Evolutionary conservation across 1,284 basidiomycete genomes (phyloP).

Genomic region (Trametes hirsuta): DNA sequence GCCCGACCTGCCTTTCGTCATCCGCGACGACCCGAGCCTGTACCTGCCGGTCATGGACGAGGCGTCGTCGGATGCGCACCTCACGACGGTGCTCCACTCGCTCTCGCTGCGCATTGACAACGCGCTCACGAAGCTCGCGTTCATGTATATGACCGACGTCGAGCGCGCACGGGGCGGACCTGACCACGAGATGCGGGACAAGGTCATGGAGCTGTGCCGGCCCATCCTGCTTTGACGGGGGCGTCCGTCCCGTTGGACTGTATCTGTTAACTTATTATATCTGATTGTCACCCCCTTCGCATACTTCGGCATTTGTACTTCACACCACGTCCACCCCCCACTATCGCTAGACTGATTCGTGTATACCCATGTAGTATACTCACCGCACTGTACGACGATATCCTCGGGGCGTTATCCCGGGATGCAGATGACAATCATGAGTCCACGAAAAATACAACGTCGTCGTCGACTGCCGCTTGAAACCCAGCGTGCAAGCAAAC

Average conservation of each 20-base stretch:
- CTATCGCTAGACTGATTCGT: constrained; percentile 15
- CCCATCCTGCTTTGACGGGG: constrained; percentile 5
- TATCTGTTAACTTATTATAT: constrained; percentile 22
- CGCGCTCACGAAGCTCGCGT: constrained; percentile 62
- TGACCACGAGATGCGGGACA: constrained; percentile 14
- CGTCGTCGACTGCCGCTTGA: neutral
- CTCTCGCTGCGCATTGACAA: constrained; percentile 82
- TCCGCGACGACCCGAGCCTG: constrained; percentile 64
- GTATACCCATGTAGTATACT: constrained; percentile 25
- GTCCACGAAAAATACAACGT: neutral
- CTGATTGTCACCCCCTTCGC: neutral
- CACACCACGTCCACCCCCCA: constrained; percentile 1
- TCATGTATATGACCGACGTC: constrained; percentile 30
- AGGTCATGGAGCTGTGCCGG: constrained; percentile 17
- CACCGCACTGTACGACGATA: constrained; percentile 17
- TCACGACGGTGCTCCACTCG: constrained; percentile 77
- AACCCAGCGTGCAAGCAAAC: neutral
- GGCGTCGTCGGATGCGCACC: constrained; percentile 74
- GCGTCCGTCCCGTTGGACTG: constrained; percentile 4
- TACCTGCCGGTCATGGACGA: constrained; percentile 79
- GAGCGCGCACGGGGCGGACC: constrained; percentile 15
- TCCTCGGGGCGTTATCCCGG: neutral
- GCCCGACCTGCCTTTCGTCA: constrained; percentile 41
- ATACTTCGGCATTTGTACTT: constrained; percentile 16
- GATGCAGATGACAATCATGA: neutral